These are phyloP conservation scores for Populus tremula DNA, from an alignment of 345 rosid genomes.

Conservation along the genomic window DNA sequence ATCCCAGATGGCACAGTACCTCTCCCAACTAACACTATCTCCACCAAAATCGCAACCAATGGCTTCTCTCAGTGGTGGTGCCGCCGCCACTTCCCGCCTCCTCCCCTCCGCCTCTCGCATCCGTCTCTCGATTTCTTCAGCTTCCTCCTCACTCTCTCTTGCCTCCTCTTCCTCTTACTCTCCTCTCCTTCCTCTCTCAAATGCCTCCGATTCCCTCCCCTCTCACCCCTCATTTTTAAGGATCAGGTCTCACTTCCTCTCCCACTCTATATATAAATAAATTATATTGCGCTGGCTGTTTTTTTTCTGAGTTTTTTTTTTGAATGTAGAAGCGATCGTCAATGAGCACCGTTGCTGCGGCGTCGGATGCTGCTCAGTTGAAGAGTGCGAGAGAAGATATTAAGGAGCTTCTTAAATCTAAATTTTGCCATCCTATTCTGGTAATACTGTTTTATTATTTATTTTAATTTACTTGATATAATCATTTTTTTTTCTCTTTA, in stretches of 20 bases:
- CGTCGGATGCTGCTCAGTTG: conserved; percentile 77
- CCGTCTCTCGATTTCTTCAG: conserved; percentile 19
- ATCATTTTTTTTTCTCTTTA: background rate
- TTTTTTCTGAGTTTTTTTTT: background rate
- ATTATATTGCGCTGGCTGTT: background rate
- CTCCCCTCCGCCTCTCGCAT: conserved; percentile 46
- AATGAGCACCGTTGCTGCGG: conserved; percentile 48
- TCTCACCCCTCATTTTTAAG: conserved; percentile 35
- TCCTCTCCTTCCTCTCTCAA: conserved; percentile 43
- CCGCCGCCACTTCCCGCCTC: conserved; percentile 58
- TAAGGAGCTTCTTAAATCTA: conserved; percentile 68
- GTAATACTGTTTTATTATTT: conserved; percentile 27
- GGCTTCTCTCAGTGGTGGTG: conserved; percentile 53
- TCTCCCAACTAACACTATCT: conserved; percentile 3
- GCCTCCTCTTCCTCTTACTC: conserved; percentile 27
- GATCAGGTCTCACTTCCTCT: conserved; percentile 40
- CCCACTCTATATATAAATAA: background rate
- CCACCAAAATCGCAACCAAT: conserved; percentile 21
- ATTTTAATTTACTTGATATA: background rate
- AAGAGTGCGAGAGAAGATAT: conserved; percentile 86
- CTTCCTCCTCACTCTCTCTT: conserved; percentile 27
- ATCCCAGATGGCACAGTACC: conserved; percentile 1
- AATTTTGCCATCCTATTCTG: conserved; percentile 80
- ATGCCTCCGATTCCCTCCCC: conserved; percentile 52
- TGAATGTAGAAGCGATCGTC: conserved; percentile 39